Evolutionary conservation across 2,329 filamentous ascomycete species (phyloP).

Genomic region (Aphanoascus verrucosus): DNA sequence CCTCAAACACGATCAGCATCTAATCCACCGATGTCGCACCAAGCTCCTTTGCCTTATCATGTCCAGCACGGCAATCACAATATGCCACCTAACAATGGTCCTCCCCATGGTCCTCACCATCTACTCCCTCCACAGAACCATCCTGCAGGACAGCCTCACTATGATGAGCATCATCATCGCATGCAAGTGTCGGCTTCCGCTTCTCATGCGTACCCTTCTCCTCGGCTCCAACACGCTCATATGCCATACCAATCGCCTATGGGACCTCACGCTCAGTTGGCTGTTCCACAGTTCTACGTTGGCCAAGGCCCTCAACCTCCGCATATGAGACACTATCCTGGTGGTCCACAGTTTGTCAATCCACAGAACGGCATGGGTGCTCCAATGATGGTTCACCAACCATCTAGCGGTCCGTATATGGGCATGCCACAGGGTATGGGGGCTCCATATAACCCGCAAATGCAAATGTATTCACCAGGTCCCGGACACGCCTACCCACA

Average conservation of each 20-base stretch:
- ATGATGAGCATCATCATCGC: conserved; percentile 71
- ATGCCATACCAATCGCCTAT: conserved; percentile 60
- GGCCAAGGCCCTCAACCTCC: conserved; percentile 60
- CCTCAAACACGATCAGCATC: conserved; percentile 54
- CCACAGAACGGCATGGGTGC: conserved; percentile 61
- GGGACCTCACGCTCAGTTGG: conserved; percentile 57
- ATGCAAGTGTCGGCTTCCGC: conserved; percentile 79
- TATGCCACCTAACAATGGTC: conserved; percentile 57
- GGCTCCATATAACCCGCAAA: conserved; percentile 55
- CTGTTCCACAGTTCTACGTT: conserved; percentile 60
- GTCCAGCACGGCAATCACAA: conserved; percentile 63
- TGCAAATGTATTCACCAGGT: conserved; percentile 73
- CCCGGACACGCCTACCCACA: conserved; percentile 57
- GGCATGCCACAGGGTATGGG: conserved; percentile 60
- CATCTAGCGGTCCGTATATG: conserved; percentile 59
- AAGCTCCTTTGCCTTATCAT: conserved; percentile 74
- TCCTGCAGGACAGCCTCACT: conserved; percentile 55
- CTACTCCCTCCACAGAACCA: conserved; percentile 67
- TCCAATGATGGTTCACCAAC: conserved; percentile 74
- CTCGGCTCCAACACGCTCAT: conserved; percentile 58
- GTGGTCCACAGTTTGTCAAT: conserved; percentile 60
- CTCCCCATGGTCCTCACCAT: conserved; percentile 60
- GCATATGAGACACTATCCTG: conserved; percentile 61
- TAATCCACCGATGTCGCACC: conserved; percentile 59
- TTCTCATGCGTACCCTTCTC: conserved; percentile 74